A percentile compares a stretch with the other conserved stretches of the same genome.
Evolutionary conservation across 2,329 filamentous ascomycete species (phyloP).

Genomic region (Sporothrix schenckii): DNA sequence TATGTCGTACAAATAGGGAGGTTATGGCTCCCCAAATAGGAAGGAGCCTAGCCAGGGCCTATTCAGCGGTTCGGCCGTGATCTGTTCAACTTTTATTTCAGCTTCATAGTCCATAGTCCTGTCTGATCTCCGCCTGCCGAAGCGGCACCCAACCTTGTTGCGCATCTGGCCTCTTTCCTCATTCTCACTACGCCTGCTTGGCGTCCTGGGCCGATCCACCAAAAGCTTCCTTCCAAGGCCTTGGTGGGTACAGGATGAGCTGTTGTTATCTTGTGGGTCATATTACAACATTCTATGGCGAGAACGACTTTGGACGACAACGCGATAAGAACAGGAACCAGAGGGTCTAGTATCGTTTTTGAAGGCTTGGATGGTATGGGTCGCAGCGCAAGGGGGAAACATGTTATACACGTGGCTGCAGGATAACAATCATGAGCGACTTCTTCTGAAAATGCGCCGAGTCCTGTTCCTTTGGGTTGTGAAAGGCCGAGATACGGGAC

Average conservation of each 20-base stretch:
- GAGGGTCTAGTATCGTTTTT: not conserved
- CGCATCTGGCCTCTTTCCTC: too few species aligned
- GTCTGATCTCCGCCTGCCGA: not conserved
- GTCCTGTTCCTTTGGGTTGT: not conserved
- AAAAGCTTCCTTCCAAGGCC: not conserved
- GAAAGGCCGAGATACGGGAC: not conserved
- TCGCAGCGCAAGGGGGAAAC: too few species aligned
- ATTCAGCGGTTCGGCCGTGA: not conserved
- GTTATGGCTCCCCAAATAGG: constrained; percentile 9
- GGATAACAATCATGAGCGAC: not conserved
- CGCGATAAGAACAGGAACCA: not conserved
- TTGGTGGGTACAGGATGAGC: not conserved
- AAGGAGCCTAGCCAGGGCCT: constrained; percentile 6
- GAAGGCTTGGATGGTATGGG: not conserved
- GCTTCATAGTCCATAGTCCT: not conserved
- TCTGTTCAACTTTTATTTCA: not conserved
- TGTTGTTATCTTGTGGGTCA: constrained; percentile 18
- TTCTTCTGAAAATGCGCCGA: not conserved
- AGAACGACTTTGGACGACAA: not conserved
- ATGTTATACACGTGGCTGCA: not conserved
- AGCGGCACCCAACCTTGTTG: too few species aligned
- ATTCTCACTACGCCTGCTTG: not conserved
- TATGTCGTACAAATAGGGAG: not conserved
- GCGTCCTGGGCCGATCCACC: not conserved
- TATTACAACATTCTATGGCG: not conserved